Conservation (phyloP, 768 basidiomycete genomes). For the Phylloporus sp. region DNA sequence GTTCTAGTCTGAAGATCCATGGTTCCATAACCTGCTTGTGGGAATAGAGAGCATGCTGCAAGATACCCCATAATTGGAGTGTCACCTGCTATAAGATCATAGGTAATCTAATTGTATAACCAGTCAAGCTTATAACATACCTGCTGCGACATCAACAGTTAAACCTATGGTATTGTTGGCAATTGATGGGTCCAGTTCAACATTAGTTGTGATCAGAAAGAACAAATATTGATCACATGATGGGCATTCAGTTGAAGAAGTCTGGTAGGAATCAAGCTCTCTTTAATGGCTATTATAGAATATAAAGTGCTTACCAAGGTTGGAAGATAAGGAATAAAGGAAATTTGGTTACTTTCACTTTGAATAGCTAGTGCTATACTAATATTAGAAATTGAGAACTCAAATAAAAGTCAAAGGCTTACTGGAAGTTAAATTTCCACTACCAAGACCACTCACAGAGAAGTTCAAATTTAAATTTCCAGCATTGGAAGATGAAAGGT, state of each 20-base stretch:
- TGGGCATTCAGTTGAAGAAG: background rate
- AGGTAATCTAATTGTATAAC: background rate
- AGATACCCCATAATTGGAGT: background rate
- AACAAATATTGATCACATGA: background rate
- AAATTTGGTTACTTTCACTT: background rate
- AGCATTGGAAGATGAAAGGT: background rate
- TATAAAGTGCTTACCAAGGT: background rate
- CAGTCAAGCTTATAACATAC: background rate
- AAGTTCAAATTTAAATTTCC: background rate
- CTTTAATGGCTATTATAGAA: background rate
- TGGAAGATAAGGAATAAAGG: background rate
- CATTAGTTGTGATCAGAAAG: slow-evolving; percentile 9
- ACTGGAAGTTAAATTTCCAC: background rate
- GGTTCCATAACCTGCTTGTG: background rate
- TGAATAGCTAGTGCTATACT: background rate
- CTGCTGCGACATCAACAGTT: background rate
- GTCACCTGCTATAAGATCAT: background rate
- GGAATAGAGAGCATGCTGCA: slow-evolving; percentile 5
- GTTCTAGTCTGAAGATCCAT: slow-evolving; percentile 1
- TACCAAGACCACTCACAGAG: background rate
- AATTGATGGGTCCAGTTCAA: slow-evolving; percentile 3
- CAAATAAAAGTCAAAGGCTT: background rate
- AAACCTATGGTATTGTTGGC: background rate
- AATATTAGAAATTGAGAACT: background rate
- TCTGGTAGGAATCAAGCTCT: background rate